phyloP scores from a whole-genome alignment of 2,329 filamentous ascomycete species.

The Dactylellina haptotyla region DNA sequence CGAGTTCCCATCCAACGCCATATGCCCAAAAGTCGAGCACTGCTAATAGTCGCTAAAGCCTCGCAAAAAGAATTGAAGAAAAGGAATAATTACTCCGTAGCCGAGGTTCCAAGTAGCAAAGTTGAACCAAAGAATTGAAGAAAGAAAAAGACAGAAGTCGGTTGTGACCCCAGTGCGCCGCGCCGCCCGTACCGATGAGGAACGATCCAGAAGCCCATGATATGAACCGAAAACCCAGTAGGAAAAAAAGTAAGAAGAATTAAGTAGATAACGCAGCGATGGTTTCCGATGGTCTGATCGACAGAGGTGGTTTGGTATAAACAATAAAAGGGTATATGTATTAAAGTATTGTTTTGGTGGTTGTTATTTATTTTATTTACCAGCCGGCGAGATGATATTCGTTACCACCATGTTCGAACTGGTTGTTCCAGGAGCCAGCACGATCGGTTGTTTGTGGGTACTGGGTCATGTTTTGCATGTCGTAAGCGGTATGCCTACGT shows the following conservation, averaged over 20 bases:
- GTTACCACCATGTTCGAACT: conserved; percentile 72
- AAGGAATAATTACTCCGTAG: conserved; percentile 46
- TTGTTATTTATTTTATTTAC: conserved; percentile 64
- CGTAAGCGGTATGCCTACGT: conserved; percentile 87
- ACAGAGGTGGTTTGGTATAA: conserved; percentile 49
- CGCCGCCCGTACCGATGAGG: conserved; percentile 50
- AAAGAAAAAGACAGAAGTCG: conserved; percentile 30
- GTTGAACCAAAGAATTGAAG: conserved; percentile 25
- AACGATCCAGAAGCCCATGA: conserved; percentile 53
- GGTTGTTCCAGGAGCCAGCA: conserved; percentile 83
- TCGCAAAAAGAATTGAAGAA: conserved; percentile 45
- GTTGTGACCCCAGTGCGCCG: conserved; percentile 47
- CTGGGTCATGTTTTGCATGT: conserved; percentile 79
- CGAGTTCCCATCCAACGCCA: conserved; percentile 44
- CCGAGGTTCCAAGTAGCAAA: conserved; percentile 33
- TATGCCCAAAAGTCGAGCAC: conserved; percentile 48
- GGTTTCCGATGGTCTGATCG: conserved; percentile 43
- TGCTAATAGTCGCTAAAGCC: conserved; percentile 51
- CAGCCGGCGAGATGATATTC: conserved; percentile 88
- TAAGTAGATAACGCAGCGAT: conserved; percentile 39
- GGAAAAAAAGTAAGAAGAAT: conserved; percentile 55
- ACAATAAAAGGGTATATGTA: conserved; percentile 38
- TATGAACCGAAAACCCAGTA: conserved; percentile 55
- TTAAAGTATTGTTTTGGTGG: conserved; percentile 27
- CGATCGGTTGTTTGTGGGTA: conserved; percentile 74